Evolutionary conservation across 108 stramenopile genomes (phyloP).

Genomic region (Nannochloropsis oceanica): DNA sequence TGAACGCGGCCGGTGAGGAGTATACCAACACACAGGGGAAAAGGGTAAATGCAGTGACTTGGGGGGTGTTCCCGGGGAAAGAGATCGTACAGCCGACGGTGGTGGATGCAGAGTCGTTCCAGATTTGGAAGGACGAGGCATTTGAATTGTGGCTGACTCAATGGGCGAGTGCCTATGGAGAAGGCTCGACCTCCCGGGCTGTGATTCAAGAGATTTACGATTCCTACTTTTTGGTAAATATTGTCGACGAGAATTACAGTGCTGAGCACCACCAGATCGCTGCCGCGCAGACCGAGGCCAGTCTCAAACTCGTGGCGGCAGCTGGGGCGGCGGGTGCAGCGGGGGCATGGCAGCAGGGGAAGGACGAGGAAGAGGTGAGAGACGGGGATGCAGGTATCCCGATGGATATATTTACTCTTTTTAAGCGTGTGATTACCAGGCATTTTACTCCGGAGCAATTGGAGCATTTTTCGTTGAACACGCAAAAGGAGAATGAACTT

Average conservation of each 20-base stretch:
- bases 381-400: not conserved
- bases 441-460: not conserved
- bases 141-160: slow-evolving; percentile 75
- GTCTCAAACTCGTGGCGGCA: not conserved
- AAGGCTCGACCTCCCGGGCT: slow-evolving; percentile 54
- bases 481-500: not conserved
- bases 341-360: not conserved
- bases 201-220: slow-evolving; percentile 70
- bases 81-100: slow-evolving; percentile 41
- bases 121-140: slow-evolving; percentile 61
- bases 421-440: not conserved
- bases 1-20: slow-evolving; percentile 23
- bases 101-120: slow-evolving; percentile 26
- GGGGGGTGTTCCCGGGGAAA: slow-evolving; percentile 33
- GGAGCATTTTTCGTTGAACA: not conserved
- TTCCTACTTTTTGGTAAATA: slow-evolving; percentile 76
- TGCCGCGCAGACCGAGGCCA: not conserved
- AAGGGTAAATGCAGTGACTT: slow-evolving; percentile 31
- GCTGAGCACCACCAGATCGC: not conserved
- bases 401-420: not conserved
- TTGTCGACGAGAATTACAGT: slow-evolving; percentile 83
- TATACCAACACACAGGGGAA: not conserved
- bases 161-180: slow-evolving; percentile 82
- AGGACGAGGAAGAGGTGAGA: not conserved
- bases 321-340: too few relatives aligned